Evolutionary conservation across 345 rosid species (phyloP), one percentile per base, ranked within the genome.

Genomic region (Gossypium sturtianum): DNA sequence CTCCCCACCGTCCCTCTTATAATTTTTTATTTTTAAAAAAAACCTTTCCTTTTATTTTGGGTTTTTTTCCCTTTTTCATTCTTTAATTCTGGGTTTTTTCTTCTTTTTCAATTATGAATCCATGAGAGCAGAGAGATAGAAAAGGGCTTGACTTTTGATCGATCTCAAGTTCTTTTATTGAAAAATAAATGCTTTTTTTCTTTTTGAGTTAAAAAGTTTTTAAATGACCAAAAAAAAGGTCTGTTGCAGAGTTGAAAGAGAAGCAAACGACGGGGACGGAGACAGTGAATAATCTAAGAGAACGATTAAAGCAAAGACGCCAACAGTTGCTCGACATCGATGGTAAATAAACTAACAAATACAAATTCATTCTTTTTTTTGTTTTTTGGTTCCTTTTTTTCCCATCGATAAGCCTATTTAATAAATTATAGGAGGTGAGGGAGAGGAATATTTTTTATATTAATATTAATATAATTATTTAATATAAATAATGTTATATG

Each of bases 211-310:
- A 57, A 19, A 56, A 19, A 20, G 27, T 19, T 57, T 20, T 57
- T 20, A 22, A 29, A 29, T 29, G 23, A 57, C 27, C 10, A 19
- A 9, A 57, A 57, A 20, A 3, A 7, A 10, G 76, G 98, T 93
- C 99, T n/a, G 93, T 88, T 54, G 77, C 90, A 56, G 97, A 96
- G 85, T 88, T 96, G 75, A 96, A 89, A 80, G 98, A 92, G 84
- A 93, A 92, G 60, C 98, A 91, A 85, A 78, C 82, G 49, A 81
- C 79, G 23, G 98, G 93, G 47, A 77, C 88, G 34, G 97, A 90
- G 71, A 85, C 86, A 49, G 94, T 86, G 44, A 86, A 85, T 71
- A 80, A 72, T 76, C 94, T 96, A 59, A 83, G 89, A 60, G 97
- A 95, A 53, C 85, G 75, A 25, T 84, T 95, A 83, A 87, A 75